phyloP scores from a whole-genome alignment of 495 filamentous ascomycete genomes.

The Amphirosellinia nigrospora region DNA sequence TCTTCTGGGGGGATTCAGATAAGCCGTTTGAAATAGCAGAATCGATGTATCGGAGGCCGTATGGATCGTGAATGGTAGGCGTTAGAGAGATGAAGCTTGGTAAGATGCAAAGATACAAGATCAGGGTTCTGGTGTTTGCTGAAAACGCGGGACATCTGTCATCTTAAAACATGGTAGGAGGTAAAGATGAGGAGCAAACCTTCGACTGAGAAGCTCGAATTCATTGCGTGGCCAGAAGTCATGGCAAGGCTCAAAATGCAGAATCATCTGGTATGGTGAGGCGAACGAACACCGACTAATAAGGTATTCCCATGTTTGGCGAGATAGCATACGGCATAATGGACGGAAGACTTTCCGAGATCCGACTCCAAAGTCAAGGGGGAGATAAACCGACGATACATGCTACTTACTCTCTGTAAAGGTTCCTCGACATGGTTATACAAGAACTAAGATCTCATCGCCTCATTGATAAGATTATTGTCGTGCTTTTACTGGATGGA shows the following conservation, averaged over 20 bases:
- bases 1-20: background rate
- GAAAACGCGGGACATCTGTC: background rate
- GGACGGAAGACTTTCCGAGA: slow-evolving; percentile 22
- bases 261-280: slow-evolving; percentile 12
- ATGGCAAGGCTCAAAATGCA: slow-evolving; percentile 24
- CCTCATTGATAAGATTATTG: slow-evolving; percentile 18
- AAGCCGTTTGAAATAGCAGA: background rate
- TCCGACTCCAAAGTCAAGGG: slow-evolving; percentile 10
- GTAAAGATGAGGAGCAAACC: background rate
- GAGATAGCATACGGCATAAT: background rate
- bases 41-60: background rate
- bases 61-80: background rate
- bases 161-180: slow-evolving; percentile 15
- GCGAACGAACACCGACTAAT: slow-evolving; percentile 15
- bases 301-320: background rate
- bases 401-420: background rate
- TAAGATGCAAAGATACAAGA: slow-evolving; percentile 13
- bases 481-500: slow-evolving; percentile 10
- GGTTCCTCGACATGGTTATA: slow-evolving; percentile 14
- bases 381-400: slow-evolving; percentile 2
- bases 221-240: slow-evolving; percentile 15
- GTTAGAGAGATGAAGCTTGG: background rate
- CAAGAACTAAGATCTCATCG: slow-evolving; percentile 21
- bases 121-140: slow-evolving; percentile 10
- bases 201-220: slow-evolving; percentile 10